phyloP scores from a whole-genome alignment of 1,284 basidiomycete species.

The Papiliotrema nemorosa region DNA sequence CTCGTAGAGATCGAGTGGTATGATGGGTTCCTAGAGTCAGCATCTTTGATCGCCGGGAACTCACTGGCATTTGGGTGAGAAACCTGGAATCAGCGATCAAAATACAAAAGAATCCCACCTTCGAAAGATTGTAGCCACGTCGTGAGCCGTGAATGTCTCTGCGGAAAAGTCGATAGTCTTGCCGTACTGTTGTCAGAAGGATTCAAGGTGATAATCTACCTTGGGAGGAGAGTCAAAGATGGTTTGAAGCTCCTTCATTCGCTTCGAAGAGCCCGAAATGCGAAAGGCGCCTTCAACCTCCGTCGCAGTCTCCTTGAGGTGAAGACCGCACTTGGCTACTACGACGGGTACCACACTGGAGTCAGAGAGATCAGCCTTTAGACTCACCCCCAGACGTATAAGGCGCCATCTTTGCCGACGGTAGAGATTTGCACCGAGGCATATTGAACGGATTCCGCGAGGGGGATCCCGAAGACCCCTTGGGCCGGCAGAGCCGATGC shows the following conservation, averaged over 20 bases:
- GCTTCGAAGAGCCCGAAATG: slow-evolving; percentile 85
- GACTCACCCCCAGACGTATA: slow-evolving; percentile 70
- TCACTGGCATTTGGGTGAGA: slow-evolving; percentile 90
- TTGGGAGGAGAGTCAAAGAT: slow-evolving; percentile 83
- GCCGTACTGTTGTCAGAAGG: slow-evolving; percentile 64
- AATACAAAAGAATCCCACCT: slow-evolving; percentile 47
- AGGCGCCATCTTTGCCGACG: slow-evolving; percentile 72
- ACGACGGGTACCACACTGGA: slow-evolving; percentile 85
- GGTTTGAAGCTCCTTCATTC: slow-evolving; percentile 91
- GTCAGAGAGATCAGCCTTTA: slow-evolving; percentile 1
- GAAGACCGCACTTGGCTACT: slow-evolving; percentile 91
- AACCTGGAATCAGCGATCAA: slow-evolving; percentile 52
- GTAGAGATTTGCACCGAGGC: slow-evolving; percentile 94
- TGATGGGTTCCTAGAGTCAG: slow-evolving; percentile 34
- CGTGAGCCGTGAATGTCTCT: slow-evolving; percentile 83
- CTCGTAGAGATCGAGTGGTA: slow-evolving; percentile 63
- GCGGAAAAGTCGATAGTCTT: slow-evolving; percentile 87
- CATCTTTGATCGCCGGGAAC: background rate
- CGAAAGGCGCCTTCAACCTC: slow-evolving; percentile 95
- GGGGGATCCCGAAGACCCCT: slow-evolving; percentile 77
- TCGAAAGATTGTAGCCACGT: slow-evolving; percentile 93
- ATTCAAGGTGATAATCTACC: slow-evolving; percentile 54
- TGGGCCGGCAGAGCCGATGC: slow-evolving; percentile 4
- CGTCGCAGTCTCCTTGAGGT: slow-evolving; percentile 88
- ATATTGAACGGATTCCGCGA: slow-evolving; percentile 76